Conservation (phyloP, 208 protist genomes). For the Jaenimonas drosophilae region DNA sequence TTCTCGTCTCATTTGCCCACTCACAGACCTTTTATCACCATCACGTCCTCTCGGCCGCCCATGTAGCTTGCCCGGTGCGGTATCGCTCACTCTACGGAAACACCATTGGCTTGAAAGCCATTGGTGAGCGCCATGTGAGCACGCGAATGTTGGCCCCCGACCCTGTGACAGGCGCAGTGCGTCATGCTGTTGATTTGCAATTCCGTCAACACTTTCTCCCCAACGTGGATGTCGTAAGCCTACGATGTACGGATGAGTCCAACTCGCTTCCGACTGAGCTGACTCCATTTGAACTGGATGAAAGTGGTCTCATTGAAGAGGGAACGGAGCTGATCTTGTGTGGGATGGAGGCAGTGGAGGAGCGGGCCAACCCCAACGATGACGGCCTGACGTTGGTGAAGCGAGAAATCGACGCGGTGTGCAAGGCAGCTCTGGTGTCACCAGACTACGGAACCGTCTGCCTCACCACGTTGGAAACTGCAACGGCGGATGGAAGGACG, state of each 20-base stretch:
- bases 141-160: constrained; percentile 48
- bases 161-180: constrained; percentile 11
- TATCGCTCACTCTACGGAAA: constrained; percentile 59
- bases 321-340: constrained; percentile 53
- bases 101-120: constrained; percentile 54
- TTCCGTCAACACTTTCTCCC: constrained; percentile 57
- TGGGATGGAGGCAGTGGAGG: constrained; percentile 45
- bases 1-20: constrained; percentile 56
- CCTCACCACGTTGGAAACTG: constrained; percentile 28
- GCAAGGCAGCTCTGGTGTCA: constrained; percentile 60
- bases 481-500: background rate
- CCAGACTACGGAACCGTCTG: constrained; percentile 83
- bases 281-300: constrained; percentile 49
- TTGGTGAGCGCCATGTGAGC: constrained; percentile 81
- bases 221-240: constrained; percentile 60
- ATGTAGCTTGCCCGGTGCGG: constrained; percentile 70
- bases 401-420: constrained; percentile 33
- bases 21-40: constrained; percentile 64
- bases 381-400: constrained; percentile 38
- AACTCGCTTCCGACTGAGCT: constrained; percentile 3
- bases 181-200: constrained; percentile 33
- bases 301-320: constrained; percentile 47
- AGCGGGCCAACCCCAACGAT: constrained; percentile 75
- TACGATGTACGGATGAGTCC: constrained; percentile 38
- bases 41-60: constrained; percentile 75